Base-by-base conservation (phyloP, 495 filamentous ascomycete genomes). In the Daldinia concentrica region DNA sequence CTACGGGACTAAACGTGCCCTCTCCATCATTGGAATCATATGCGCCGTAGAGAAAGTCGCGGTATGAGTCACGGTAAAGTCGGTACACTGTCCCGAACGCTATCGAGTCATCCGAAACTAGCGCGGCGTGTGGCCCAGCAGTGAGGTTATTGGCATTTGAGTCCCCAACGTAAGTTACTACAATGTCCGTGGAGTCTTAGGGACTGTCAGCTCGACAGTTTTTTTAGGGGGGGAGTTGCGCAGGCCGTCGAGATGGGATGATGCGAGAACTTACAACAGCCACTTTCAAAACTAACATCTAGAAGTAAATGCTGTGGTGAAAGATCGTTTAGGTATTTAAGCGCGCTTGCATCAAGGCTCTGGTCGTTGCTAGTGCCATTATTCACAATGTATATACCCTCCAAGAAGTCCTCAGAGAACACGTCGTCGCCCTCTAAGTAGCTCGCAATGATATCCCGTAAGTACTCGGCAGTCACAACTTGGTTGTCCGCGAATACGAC, bases 341-440 rank as follows among this genome's bases (percentile, higher is more conserved):
- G 43, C 43, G 43, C 43, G 12, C 43, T 48, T 4, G 19, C 19
- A 48, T 48, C 43, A 1, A 48, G 61, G 9, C 37, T 62, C 9
- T 52, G 14, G 61, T 81, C 83, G 15, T 82, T 77, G 19, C 65
- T 67, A 6, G 68, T 69, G 7, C 72, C 62, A n/a, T 71, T 74
- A 52, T 61, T 71, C 4, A 29, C 58, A 58, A 81, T 66, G 51
- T 77, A 79, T 29, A 81, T 22, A 6, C 74, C 66, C 30, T 74
- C 72, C 14, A 81, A 66, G 66, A 81, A 81, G 48, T 79, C 76
- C 9, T 62, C 62, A 15, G 72, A 68, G 30, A 71, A 74, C 15
- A 74, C 72, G 45, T 74, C 72, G 29, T 74, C 72, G 27, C 68
- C 64, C 7, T 37, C 61, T 15, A 68, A 19, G 36, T 68, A 74